These are phyloP conservation scores for Ustanciosporium gigantosporum DNA, from an alignment of 1,284 basidiomycete genomes.

Conservation along the genomic window DNA sequence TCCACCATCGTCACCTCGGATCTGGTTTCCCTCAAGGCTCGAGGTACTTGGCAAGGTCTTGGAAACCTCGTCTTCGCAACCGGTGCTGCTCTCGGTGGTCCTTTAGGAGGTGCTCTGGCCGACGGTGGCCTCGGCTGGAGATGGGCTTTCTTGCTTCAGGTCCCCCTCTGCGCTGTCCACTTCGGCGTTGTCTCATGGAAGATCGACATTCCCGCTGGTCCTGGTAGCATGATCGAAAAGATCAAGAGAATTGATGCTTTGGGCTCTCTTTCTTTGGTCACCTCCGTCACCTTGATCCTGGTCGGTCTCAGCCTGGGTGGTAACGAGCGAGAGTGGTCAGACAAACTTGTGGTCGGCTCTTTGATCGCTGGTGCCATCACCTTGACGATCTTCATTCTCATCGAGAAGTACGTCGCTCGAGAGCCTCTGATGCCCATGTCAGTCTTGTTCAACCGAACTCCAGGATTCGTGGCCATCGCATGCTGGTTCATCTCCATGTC, in stretches of 20 bases:
- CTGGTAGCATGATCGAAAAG: conserved; percentile 61
- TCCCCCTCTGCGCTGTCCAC: conserved; percentile 61
- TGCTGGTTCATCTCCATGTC: conserved; percentile 62
- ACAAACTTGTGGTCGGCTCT: conserved; percentile 47
- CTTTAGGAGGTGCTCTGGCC: conserved; percentile 51
- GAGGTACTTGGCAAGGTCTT: conserved; percentile 63
- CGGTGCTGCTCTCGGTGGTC: conserved; percentile 60
- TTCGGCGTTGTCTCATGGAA: conserved; percentile 61
- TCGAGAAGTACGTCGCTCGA: conserved; percentile 63
- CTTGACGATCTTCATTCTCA: conserved; percentile 64
- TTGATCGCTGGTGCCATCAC: conserved; percentile 63
- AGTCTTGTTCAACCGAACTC: conserved; percentile 61
- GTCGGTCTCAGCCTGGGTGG: conserved; percentile 60
- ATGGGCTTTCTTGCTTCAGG: conserved; percentile 60
- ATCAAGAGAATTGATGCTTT: conserved; percentile 62
- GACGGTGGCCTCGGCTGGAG: conserved; percentile 54
- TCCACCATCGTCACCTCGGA: conserved; percentile 63
- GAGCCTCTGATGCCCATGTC: conserved; percentile 62
- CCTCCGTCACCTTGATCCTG: conserved; percentile 58
- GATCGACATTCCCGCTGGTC: conserved; percentile 62
- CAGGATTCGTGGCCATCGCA: conserved; percentile 60
- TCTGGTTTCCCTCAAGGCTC: conserved; percentile 62
- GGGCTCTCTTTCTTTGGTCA: conserved; percentile 61
- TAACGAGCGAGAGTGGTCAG: conserved; percentile 53
- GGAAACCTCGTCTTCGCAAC: conserved; percentile 60